A percentile compares a stretch with the other conserved stretches of the same genome.
Evolutionary conservation across 2,329 filamentous ascomycete species (phyloP).

Genomic region (Penicillium expansum): DNA sequence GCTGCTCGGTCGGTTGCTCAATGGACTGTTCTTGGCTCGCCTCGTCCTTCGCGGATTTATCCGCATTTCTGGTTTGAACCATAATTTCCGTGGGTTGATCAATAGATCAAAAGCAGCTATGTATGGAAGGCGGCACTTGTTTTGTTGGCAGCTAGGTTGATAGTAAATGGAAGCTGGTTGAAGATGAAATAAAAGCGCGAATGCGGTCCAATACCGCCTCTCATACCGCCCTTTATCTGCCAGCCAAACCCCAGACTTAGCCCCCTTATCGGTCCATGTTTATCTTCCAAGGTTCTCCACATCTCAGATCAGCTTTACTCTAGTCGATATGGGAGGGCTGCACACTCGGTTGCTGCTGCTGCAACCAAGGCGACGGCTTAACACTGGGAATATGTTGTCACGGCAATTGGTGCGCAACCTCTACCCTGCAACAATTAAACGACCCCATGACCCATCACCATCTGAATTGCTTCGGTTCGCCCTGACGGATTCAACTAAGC

Average conservation of each 20-base stretch:
- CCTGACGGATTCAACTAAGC: slow-evolving; percentile 25
- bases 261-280: slow-evolving; percentile 14
- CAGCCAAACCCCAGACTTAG: slow-evolving; percentile 16
- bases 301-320: slow-evolving; percentile 8
- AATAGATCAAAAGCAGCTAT: neutral
- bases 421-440: neutral
- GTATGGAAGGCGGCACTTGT: neutral
- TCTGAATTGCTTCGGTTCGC: slow-evolving; percentile 36
- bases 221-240: slow-evolving; percentile 17
- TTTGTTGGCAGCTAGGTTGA: neutral
- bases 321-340: slow-evolving; percentile 11
- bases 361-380: neutral
- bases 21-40: slow-evolving; percentile 7
- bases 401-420: neutral
- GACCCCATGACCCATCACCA: slow-evolving; percentile 17
- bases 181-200: slow-evolving; percentile 15
- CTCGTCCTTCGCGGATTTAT: slow-evolving; percentile 15
- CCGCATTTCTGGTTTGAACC: slow-evolving; percentile 17
- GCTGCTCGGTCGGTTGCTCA: slow-evolving; percentile 13
- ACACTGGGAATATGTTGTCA: neutral
- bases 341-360: neutral
- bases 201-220: slow-evolving; percentile 15
- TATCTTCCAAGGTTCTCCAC: slow-evolving; percentile 22
- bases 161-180: slow-evolving; percentile 6
- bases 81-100: slow-evolving; percentile 5